A percentile compares a stretch with the other conserved stretches of the same genome.
Conservation (phyloP, 2,329 filamentous ascomycete genomes). For the Neonectria neomacrospora region DNA sequence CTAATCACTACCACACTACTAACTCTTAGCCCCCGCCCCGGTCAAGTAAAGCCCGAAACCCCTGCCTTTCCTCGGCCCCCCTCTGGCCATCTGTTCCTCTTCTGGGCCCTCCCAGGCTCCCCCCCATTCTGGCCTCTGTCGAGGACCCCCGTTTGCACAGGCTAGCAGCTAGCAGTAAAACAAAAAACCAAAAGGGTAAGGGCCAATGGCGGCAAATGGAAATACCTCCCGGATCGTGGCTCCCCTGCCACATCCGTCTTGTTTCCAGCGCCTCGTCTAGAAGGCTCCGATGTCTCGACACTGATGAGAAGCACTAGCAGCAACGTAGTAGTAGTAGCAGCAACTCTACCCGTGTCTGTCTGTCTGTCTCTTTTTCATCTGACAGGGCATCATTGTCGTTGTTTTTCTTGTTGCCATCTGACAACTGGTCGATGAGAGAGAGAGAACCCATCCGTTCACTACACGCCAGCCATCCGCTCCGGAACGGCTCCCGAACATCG, state of each 20-base stretch:
- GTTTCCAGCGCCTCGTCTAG: slow-evolving; percentile 10
- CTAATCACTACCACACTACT: not conserved
- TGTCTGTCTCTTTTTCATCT: too few relatives aligned
- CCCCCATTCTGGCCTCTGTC: slow-evolving; percentile 10
- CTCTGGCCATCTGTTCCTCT: slow-evolving; percentile 28
- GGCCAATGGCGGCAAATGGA: slow-evolving; percentile 25
- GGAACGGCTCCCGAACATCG: not conserved
- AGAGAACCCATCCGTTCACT: not conserved
- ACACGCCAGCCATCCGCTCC: not conserved
- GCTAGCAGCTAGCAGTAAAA: slow-evolving; percentile 10
- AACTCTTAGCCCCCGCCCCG: not conserved
- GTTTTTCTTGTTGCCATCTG: too few relatives aligned
- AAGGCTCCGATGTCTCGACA: not conserved
- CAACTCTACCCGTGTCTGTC: not conserved
- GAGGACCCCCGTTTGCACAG: slow-evolving; percentile 11
- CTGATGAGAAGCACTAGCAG: not conserved
- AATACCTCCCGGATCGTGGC: slow-evolving; percentile 18
- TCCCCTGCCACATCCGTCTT: slow-evolving; percentile 12
- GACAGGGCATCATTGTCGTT: not conserved
- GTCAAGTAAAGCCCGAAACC: slow-evolving; percentile 33
- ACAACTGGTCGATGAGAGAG: not conserved
- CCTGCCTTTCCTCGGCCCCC: slow-evolving; percentile 20
- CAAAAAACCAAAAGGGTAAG: slow-evolving; percentile 8
- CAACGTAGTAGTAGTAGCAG: not conserved
- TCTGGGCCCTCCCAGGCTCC: slow-evolving; percentile 24